These are phyloP conservation scores for Penicillium angulare DNA, from an alignment of 495 filamentous ascomycete genomes.

Conservation along the genomic window DNA sequence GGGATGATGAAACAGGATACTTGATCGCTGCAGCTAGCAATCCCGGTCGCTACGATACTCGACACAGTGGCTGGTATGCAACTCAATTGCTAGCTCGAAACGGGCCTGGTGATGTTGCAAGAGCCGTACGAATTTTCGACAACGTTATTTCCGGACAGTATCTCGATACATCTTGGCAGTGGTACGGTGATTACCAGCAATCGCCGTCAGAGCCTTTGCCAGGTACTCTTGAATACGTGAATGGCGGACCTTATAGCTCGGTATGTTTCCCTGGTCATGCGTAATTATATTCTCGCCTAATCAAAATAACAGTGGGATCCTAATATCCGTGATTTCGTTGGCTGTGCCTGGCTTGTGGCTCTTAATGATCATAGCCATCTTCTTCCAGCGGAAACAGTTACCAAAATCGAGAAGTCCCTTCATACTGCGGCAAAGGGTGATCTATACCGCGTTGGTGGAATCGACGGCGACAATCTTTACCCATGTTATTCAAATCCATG, in stretches of 20 bases:
- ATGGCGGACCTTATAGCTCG: slow-evolving; percentile 18
- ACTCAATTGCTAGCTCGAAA: slow-evolving; percentile 40
- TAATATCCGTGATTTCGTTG: slow-evolving; percentile 44
- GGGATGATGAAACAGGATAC: slow-evolving; percentile 17
- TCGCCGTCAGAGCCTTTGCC: slow-evolving; percentile 40
- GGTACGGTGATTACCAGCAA: slow-evolving; percentile 39
- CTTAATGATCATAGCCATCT: slow-evolving; percentile 38
- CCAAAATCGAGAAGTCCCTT: slow-evolving; percentile 30
- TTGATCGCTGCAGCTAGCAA: slow-evolving; percentile 11
- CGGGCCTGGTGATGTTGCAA: slow-evolving; percentile 28
- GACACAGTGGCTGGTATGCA: slow-evolving; percentile 40
- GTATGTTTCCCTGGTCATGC: not conserved
- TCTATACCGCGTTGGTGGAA: slow-evolving; percentile 40
- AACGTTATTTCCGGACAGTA: slow-evolving; percentile 40
- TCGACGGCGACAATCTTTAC: slow-evolving; percentile 44
- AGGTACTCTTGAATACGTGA: slow-evolving; percentile 30
- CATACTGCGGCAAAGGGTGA: slow-evolving; percentile 39
- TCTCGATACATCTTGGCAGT: slow-evolving; percentile 33
- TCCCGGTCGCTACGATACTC: slow-evolving; percentile 27
- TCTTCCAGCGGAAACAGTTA: slow-evolving; percentile 23
- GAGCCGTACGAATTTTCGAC: slow-evolving; percentile 35
- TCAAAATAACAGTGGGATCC: slow-evolving; percentile 35
- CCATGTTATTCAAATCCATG: slow-evolving; percentile 44
- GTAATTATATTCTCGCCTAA: not conserved
- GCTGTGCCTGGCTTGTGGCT: slow-evolving; percentile 37